Evolutionary conservation across 192 early-diverging fungal genomes (phyloP).

Genomic region (Coemansia sp.): DNA sequence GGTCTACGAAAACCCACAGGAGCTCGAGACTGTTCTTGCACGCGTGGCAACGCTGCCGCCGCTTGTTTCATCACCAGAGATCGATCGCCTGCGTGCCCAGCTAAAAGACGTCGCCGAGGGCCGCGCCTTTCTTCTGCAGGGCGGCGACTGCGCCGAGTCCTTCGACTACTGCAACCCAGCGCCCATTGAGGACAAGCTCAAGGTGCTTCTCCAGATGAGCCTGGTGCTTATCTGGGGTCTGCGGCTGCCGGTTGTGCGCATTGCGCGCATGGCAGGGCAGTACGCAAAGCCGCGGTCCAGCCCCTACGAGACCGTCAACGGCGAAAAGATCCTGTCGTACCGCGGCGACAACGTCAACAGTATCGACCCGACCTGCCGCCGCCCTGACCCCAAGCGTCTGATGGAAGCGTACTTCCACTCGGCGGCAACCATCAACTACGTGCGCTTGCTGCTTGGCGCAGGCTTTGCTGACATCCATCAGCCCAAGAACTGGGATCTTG

Average conservation of each 20-base stretch:
- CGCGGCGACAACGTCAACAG: constrained; percentile 99
- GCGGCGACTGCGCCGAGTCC: constrained; percentile 98
- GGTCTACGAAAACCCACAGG: constrained; percentile 73
- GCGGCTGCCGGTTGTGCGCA: constrained; percentile 88
- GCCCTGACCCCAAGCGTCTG: constrained; percentile 91
- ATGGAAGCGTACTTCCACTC: constrained; percentile 97
- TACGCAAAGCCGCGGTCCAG: constrained; percentile 97
- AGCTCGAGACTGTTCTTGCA: constrained; percentile 67
- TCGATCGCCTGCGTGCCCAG: constrained; percentile 78
- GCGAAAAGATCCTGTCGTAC: constrained; percentile 81
- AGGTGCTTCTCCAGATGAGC: constrained; percentile 97
- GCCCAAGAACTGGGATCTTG: constrained; percentile 85
- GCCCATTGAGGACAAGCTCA: constrained; percentile 93
- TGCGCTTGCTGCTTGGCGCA: constrained; percentile 76
- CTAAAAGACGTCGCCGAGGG: constrained; percentile 86
- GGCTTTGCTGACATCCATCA: constrained; percentile 94
- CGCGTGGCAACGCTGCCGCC: constrained; percentile 85
- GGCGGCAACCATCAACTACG: constrained; percentile 93
- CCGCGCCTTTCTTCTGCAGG: constrained; percentile 93
- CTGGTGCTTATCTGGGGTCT: constrained; percentile 93
- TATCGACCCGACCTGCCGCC: constrained; percentile 78
- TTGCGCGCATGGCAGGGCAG: constrained; percentile 98
- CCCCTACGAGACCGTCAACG: constrained; percentile 84
- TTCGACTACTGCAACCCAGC: constrained; percentile 96
- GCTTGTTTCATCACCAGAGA: constrained; percentile 85